Conservation (phyloP, 345 rosid genomes). For the Lepidium africanum region DNA sequence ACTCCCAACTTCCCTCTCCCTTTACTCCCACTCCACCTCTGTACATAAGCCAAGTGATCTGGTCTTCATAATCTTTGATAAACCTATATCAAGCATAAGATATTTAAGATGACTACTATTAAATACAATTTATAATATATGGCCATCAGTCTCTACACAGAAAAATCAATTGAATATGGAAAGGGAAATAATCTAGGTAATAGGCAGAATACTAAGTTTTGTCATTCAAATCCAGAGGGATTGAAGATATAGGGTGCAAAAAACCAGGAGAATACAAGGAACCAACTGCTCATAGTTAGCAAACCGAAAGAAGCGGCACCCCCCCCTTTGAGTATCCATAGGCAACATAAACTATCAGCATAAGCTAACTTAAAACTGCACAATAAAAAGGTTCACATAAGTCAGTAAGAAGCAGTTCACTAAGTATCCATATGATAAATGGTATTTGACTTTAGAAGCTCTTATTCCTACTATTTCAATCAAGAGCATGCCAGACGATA, state of each 20-base stretch:
- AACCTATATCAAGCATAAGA: conserved; percentile 47
- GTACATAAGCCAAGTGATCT: conserved; percentile 94
- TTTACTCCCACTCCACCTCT: conserved; percentile 99
- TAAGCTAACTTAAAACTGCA: conserved; percentile 91
- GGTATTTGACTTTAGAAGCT: conserved; percentile 3
- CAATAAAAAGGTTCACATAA: neutral
- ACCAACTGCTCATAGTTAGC: conserved; percentile 93
- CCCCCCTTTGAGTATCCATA: conserved; percentile 70
- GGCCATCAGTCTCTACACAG: conserved; percentile 1
- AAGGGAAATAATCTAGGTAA: conserved; percentile 6
- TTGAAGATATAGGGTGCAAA: conserved; percentile 98
- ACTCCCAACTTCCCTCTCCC: conserved; percentile 98
- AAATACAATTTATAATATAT: neutral
- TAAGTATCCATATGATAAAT: no score
- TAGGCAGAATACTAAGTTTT: conserved; percentile 52
- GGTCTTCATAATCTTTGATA: conserved; percentile 94
- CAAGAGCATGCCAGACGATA: conserved; percentile 5
- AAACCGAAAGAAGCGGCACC: conserved; percentile 70
- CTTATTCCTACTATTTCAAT: conserved; percentile 5
- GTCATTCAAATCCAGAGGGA: conserved; percentile 99
- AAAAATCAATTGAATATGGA: neutral
- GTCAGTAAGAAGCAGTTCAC: conserved; percentile 1
- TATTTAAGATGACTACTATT: neutral
- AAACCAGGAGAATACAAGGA: conserved; percentile 94
- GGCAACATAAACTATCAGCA: conserved; percentile 82